These are phyloP conservation scores for Avena insularis DNA, from an alignment of 176 grass and related monocot species.

Conservation along the genomic window DNA sequence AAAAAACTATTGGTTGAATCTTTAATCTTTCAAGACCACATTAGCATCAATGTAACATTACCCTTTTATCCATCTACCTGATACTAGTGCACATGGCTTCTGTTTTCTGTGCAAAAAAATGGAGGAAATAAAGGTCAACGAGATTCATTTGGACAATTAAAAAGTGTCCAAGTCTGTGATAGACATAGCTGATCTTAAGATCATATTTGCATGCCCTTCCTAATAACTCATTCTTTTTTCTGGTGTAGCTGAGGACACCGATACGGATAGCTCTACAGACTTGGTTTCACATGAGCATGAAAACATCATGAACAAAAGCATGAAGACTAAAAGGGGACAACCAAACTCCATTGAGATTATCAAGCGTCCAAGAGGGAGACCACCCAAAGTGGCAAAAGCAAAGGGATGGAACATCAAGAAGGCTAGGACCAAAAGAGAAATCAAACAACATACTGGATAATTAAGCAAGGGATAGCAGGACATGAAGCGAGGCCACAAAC, in stretches of 20 bases:
- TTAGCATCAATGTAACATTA: too few relatives aligned
- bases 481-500: neutral
- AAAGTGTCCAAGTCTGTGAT: neutral
- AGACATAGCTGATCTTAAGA: neutral
- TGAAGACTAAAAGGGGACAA: neutral
- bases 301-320: neutral
- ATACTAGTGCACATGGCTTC: neutral
- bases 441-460: neutral
- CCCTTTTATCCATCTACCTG: neutral
- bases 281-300: neutral
- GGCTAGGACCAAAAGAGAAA: neutral
- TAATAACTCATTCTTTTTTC: neutral
- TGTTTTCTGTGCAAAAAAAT: neutral
- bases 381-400: neutral
- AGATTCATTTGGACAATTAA: neutral
- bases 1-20: neutral
- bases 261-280: neutral
- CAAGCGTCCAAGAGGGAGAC: constrained; percentile 6
- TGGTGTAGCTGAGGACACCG: neutral
- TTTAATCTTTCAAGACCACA: neutral
- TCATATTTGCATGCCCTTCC: neutral
- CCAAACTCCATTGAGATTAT: neutral
- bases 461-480: neutral
- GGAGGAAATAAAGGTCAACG: neutral
- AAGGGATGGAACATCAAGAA: neutral